Evolutionary conservation across 225 moss, liverwort and hornwort genomes (phyloP).

Genomic region (Physcomitrium patens): DNA sequence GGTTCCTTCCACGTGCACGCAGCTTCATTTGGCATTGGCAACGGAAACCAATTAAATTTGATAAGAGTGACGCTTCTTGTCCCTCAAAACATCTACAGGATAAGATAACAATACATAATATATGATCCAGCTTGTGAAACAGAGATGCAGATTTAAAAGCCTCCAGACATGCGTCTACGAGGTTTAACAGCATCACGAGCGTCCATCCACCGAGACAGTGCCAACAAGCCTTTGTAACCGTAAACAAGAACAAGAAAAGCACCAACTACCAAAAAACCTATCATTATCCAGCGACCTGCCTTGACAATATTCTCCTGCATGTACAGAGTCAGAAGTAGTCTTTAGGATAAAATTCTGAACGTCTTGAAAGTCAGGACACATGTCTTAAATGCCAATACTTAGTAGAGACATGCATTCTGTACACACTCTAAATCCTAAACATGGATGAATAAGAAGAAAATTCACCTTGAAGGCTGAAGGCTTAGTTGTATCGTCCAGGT

Average conservation of each 20-base stretch:
- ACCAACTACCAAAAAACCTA: slow-evolving; percentile 30
- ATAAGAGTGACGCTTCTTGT: neutral
- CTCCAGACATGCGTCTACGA: slow-evolving; percentile 53
- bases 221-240: slow-evolving; percentile 56
- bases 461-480: slow-evolving; percentile 48
- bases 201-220: slow-evolving; percentile 61
- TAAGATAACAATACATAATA: neutral
- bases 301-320: slow-evolving; percentile 45
- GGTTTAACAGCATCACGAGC: slow-evolving; percentile 60
- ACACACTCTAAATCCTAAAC: neutral
- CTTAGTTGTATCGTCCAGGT: slow-evolving; percentile 39
- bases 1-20: too few relatives aligned
- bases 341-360: slow-evolving; percentile 4
- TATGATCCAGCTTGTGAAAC: slow-evolving; percentile 3
- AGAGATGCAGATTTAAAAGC: slow-evolving; percentile 30
- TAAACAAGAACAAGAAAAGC: slow-evolving; percentile 35
- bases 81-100: slow-evolving; percentile 13
- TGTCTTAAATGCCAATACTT: too few relatives aligned
- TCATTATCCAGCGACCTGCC: slow-evolving; percentile 42
- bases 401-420: neutral
- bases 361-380: neutral
- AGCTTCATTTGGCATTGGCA: too few relatives aligned
- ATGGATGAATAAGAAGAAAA: slow-evolving; percentile 18
- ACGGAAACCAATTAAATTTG: neutral
- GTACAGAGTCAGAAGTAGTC: slow-evolving; percentile 15